Evolutionary conservation across 768 basidiomycete species (phyloP), one percentile per base, ranked within the genome.

Genomic region (Galerina marginata): DNA sequence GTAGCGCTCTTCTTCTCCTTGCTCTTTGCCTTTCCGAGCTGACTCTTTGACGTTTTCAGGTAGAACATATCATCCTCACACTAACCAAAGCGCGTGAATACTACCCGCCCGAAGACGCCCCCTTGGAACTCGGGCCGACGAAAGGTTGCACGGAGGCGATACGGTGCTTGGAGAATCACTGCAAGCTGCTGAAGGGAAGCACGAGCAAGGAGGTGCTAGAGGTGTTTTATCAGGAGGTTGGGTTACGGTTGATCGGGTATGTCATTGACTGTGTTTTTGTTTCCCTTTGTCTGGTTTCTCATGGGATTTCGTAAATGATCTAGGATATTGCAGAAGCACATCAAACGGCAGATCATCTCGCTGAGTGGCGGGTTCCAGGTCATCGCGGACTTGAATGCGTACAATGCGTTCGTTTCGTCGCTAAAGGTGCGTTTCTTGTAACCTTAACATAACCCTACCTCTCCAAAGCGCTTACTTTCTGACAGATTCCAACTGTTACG

Each of bases 161-260:
- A 65, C 84, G 82, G 59, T 97, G 94, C 69, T 79, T 99, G 29
- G 88, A 94, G 71, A 87, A 83, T 78, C 97, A 99, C 73, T 96
- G 96, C 70, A 90, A 90, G 64, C 81, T 99, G 49, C 76, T 99
- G 51, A 91, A 90, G 63, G 96, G 96, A 0, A 97, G 92, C 64
- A 96, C 96, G 49, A 96, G 91, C 70, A 92, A 93, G 72, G 96
- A 99, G 66, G 95, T 99, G 3, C 77, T 99, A 37, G 97, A 99
- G 70, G 96, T 99, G 3, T 99, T 99, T 74, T 94, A 98, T 72
- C 93, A 96, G 74, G 97, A 99, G 74, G 92, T 99, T 47, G 96
- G 96, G 6, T 89, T 97, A 59, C 87, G 97, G 39, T 72, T 95
- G 9, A 88, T 93, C 65, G 86, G 82, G 94, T 95, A 57, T 65